These are phyloP conservation scores for Trichoderma sp. DNA, from an alignment of 2,329 filamentous ascomycete genomes.

Conservation along the genomic window DNA sequence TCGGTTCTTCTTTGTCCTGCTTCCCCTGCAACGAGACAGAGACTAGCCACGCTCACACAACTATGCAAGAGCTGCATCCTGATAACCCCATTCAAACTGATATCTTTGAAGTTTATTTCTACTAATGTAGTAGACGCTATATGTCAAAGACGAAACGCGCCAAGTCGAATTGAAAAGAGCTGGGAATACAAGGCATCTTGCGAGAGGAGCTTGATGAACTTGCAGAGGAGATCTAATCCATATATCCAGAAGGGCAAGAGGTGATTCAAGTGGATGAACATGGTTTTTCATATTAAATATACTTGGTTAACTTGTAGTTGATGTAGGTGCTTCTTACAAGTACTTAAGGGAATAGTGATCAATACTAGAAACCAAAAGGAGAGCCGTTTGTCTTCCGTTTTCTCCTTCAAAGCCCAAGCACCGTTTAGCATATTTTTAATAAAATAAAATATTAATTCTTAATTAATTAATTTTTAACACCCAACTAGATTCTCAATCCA, in stretches of 20 bases:
- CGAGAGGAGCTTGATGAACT: neutral
- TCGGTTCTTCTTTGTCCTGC: neutral
- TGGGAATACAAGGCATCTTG: neutral
- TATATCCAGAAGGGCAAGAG: neutral
- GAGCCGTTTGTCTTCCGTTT: neutral
- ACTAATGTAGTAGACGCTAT: neutral
- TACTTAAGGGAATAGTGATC: neutral
- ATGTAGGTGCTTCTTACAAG: neutral
- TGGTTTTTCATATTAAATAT: neutral
- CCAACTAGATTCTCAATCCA: neutral
- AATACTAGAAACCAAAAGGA: neutral
- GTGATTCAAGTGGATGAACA: neutral
- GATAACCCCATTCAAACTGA: neutral
- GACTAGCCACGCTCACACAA: neutral
- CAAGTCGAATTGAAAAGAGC: neutral
- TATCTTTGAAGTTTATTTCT: neutral
- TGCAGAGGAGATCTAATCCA: neutral
- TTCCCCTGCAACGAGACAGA: neutral
- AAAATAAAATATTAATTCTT: neutral
- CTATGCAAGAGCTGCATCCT: neutral
- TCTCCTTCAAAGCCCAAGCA: neutral
- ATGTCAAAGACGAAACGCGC: neutral
- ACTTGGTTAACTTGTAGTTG: neutral
- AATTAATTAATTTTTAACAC: neutral
- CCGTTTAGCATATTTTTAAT: neutral